Evolutionary conservation across 768 basidiomycete species (phyloP).

Genomic region (Psilocybe tampanensis): DNA sequence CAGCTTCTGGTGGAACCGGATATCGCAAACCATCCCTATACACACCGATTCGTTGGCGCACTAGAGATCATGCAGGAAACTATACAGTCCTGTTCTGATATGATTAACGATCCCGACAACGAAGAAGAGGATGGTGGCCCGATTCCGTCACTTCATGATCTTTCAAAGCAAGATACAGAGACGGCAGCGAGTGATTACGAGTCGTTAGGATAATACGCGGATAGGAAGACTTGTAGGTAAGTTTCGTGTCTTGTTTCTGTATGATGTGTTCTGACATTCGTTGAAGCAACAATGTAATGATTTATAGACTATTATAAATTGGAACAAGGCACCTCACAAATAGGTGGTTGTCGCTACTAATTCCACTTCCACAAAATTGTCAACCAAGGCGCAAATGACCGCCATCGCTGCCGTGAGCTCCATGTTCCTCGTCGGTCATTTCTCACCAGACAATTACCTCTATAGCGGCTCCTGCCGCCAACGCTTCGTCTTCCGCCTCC

Average conservation of each 20-base stretch:
- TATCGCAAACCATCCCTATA: neutral
- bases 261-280: too few species aligned
- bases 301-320: too few species aligned
- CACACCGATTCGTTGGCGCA: too few species aligned
- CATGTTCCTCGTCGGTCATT: neutral
- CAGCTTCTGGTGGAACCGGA: neutral
- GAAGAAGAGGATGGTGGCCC: neutral
- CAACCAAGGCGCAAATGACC: neutral
- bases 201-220: neutral
- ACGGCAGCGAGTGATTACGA: neutral
- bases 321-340: neutral
- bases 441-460: neutral
- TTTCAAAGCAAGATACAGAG: neutral
- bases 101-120: neutral
- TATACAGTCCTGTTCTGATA: too few species aligned
- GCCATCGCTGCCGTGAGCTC: neutral
- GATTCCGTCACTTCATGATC: neutral
- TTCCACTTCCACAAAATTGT: neutral
- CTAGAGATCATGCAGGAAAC: too few species aligned
- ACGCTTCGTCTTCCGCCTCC: neutral
- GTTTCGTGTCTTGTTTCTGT: too few species aligned
- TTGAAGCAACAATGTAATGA: too few species aligned
- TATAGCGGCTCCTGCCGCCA: neutral
- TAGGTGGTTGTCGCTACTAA: neutral
- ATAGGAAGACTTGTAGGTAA: too few species aligned